Conservation (phyloP, 352 stramenopile genomes). For the Pythium guiyangense region DNA sequence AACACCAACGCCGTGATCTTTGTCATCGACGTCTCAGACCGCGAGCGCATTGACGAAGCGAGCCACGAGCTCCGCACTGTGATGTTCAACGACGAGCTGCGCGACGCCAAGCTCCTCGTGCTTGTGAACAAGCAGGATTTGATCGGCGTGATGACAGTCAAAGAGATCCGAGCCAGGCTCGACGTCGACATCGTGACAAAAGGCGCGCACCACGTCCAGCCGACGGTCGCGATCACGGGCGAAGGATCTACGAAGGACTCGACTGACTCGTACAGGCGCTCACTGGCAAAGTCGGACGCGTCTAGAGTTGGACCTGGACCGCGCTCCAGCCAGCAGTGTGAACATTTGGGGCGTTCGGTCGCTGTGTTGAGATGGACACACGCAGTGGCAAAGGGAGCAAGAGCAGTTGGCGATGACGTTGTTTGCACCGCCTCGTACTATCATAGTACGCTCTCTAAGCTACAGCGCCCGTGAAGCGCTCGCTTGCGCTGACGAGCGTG, state of each 20-base stretch:
- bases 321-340: not conserved
- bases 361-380: too few relatives aligned
- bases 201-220: constrained; percentile 31
- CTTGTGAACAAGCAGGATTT: constrained; percentile 54
- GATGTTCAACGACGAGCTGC: constrained; percentile 39
- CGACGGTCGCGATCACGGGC: constrained; percentile 21
- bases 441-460: too few relatives aligned
- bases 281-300: constrained; percentile 10
- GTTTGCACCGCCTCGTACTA: too few relatives aligned
- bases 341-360: too few relatives aligned
- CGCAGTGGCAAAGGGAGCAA: too few relatives aligned
- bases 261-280: constrained; percentile 41
- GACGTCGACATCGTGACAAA: constrained; percentile 30
- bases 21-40: constrained; percentile 67
- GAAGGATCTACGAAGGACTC: constrained; percentile 42
- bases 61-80: constrained; percentile 34
- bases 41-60: constrained; percentile 42
- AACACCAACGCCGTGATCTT: constrained; percentile 78
- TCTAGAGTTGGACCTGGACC: not conserved
- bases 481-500: constrained; percentile 33
- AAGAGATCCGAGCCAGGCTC: constrained; percentile 29
- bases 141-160: constrained; percentile 17
- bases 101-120: constrained; percentile 35
- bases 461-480: constrained; percentile 21
- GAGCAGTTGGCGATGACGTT: too few relatives aligned